phyloP scores from a whole-genome alignment of 1,139 yeast genomes.

The Magnusiomyces tetraspermus region DNA sequence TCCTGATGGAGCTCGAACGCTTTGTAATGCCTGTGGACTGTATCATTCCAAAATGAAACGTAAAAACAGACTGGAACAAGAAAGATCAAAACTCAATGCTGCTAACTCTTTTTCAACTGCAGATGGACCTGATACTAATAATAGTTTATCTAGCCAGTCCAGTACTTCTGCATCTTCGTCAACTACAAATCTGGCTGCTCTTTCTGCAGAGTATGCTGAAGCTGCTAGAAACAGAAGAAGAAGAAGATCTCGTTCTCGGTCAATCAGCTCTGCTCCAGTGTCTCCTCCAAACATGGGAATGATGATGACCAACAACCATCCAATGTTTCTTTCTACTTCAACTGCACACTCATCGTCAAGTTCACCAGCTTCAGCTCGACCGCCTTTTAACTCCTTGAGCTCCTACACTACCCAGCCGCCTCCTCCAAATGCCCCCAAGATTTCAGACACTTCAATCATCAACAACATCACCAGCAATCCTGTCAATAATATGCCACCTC shows the following conservation, averaged over 20 bases:
- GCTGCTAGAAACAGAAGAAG: slow-evolving; percentile 4
- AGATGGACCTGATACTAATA: neutral
- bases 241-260: slow-evolving; percentile 1
- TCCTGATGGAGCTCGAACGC: slow-evolving; percentile 73
- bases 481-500: neutral
- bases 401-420: neutral
- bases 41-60: slow-evolving; percentile 56
- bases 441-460: neutral
- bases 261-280: neutral
- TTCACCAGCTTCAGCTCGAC: too few relatives aligned
- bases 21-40: slow-evolving; percentile 86
- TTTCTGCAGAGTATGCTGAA: slow-evolving; percentile 2
- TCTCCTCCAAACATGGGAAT: neutral
- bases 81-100: neutral
- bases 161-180: neutral
- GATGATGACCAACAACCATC: neutral
- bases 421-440: neutral
- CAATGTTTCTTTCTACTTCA: neutral
- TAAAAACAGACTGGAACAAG: neutral
- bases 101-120: neutral
- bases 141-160: neutral
- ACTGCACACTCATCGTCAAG: too few relatives aligned
- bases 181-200: neutral
- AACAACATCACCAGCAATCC: neutral
- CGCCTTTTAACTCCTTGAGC: neutral